phyloP scores from a whole-genome alignment of 805 yeast genomes.

The Candida jianshihensis region DNA sequence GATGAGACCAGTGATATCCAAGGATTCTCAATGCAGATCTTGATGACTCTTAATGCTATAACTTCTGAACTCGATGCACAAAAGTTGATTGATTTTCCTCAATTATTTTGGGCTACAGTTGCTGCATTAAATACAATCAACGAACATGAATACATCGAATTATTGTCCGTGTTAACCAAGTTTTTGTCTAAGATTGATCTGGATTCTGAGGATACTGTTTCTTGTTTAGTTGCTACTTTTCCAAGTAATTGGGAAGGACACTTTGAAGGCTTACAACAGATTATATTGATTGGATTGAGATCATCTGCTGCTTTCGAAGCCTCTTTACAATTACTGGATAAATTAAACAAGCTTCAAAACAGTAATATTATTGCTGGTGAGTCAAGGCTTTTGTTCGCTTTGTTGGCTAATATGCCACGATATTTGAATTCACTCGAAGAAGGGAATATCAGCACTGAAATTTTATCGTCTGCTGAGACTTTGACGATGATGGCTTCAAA shows the following conservation, averaged over 20 bases:
- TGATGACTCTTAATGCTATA: conserved; percentile 91
- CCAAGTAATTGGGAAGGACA: conserved; percentile 96
- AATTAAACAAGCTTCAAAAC: conserved; percentile 56
- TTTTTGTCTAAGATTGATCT: conserved; percentile 82
- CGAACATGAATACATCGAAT: conserved; percentile 89
- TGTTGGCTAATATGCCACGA: conserved; percentile 77
- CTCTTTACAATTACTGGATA: conserved; percentile 65
- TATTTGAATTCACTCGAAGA: conserved; percentile 74
- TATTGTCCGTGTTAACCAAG: conserved; percentile 72
- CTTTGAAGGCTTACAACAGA: conserved; percentile 80
- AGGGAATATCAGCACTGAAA: conserved; percentile 42
- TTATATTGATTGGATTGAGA: conserved; percentile 75
- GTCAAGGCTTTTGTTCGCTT: conserved; percentile 60
- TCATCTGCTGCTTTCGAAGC: conserved; percentile 77
- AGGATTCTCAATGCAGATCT: conserved; percentile 93
- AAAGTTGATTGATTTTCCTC: conserved; percentile 81
- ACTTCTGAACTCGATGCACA: conserved; percentile 79
- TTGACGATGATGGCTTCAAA: conserved; percentile 56
- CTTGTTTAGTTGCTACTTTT: conserved; percentile 75
- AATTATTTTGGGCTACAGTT: conserved; percentile 89
- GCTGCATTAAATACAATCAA: conserved; percentile 87
- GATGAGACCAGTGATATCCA: conserved; percentile 88
- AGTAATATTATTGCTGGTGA: conserved; percentile 74
- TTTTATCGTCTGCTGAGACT: conserved; percentile 45
- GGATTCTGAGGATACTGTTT: conserved; percentile 78